These are phyloP conservation scores for Alternaria rosae DNA, from an alignment of 2,329 filamentous ascomycete species.

Conservation along the genomic window DNA sequence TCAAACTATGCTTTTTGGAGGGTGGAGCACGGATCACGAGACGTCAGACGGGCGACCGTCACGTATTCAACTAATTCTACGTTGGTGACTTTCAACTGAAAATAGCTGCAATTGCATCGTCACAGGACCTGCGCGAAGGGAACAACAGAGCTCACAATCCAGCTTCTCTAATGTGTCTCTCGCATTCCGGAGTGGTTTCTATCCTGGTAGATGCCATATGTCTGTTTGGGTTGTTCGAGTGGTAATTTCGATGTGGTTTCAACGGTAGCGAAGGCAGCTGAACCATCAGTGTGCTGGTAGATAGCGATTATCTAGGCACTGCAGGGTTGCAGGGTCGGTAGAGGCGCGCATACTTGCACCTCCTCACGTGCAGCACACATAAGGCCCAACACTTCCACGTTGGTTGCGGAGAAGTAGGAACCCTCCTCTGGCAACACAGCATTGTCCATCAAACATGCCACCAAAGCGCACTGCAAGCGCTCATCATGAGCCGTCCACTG, in stretches of 20 bases:
- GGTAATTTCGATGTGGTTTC: too few relatives aligned
- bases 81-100: neutral
- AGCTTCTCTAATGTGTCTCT: neutral
- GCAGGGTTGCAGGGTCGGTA: neutral
- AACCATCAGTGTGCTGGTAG: too few relatives aligned
- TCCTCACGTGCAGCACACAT: neutral
- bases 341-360: neutral
- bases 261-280: too few relatives aligned
- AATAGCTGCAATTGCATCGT: neutral
- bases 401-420: neutral
- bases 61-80: neutral
- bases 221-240: too few relatives aligned
- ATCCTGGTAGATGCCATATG: neutral
- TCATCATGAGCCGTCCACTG: neutral
- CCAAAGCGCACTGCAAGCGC: neutral
- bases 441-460: neutral
- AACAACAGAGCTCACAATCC: neutral
- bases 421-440: neutral
- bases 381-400: neutral
- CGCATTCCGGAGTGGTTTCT: neutral
- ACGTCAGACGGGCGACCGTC: neutral
- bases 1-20: neutral
- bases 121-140: neutral
- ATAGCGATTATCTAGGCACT: neutral
- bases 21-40: neutral